Percentiles rank a stretch among this genome's conserved stretches.
These are phyloP conservation scores for Stylosanthes scabra DNA, from an alignment of 331 rosid species.

Conservation along the genomic window DNA sequence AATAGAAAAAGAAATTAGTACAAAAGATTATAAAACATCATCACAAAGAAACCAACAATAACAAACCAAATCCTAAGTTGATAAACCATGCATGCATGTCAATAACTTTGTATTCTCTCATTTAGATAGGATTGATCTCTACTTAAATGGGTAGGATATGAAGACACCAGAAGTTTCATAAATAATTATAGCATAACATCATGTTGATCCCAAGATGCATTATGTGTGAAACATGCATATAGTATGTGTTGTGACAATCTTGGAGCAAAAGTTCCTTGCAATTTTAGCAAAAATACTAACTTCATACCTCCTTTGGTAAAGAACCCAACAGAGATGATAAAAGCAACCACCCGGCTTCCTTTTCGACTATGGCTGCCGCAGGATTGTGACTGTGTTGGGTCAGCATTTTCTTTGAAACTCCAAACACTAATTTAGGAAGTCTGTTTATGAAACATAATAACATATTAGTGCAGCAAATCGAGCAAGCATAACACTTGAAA, in stretches of 20 bases:
- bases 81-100: not conserved
- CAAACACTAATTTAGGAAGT: conserved; percentile 85
- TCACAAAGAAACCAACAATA: not conserved
- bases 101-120: not conserved
- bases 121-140: not conserved
- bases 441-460: conserved; percentile 51
- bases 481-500: conserved; percentile 24
- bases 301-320: conserved; percentile 85
- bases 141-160: not conserved
- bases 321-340: conserved; percentile 88
- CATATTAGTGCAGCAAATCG: conserved; percentile 29
- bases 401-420: conserved; percentile 89
- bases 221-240: not conserved
- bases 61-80: not conserved
- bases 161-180: not conserved
- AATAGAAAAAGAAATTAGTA: not conserved
- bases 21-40: not conserved
- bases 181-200: not conserved
- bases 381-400: conserved; percentile 78
- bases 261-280: not conserved
- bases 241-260: not conserved
- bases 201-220: conserved; percentile 2
- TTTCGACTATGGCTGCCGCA: conserved; percentile 73
- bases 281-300: not conserved
- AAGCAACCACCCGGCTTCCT: conserved; percentile 99